phyloP scores from a whole-genome alignment of 83 land plant species.

The Diphasiastrum complanatum region DNA sequence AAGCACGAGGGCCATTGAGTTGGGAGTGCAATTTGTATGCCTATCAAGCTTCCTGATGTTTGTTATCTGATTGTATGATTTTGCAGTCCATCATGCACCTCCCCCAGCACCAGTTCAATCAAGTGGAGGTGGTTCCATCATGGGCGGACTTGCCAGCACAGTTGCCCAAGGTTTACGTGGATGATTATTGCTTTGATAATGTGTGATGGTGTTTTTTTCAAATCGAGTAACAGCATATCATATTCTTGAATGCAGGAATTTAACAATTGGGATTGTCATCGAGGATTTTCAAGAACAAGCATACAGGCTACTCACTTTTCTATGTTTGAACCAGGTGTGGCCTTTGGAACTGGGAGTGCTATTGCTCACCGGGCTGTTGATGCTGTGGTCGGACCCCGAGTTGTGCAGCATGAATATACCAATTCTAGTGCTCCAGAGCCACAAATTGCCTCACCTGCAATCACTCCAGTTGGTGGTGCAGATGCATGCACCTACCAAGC shows the following conservation, averaged over 20 bases:
- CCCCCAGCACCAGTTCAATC: neutral
- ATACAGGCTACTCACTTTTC: no score
- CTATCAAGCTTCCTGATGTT: no score
- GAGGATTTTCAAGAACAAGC: no score
- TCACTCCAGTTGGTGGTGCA: neutral
- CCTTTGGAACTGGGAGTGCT: slow-evolving; percentile 2
- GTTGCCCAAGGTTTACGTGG: neutral
- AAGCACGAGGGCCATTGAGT: no score
- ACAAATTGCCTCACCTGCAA: neutral
- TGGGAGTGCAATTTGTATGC: no score
- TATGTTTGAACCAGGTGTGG: neutral
- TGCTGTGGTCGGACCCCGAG: neutral
- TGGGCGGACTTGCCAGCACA: slow-evolving; percentile 3
- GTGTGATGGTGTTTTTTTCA: neutral
- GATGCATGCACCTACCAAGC: neutral
- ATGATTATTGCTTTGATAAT: neutral
- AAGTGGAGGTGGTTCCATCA: neutral
- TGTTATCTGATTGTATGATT: neutral
- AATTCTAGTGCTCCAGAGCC: neutral
- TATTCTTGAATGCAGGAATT: no score
- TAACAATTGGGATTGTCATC: no score
- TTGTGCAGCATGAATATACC: neutral
- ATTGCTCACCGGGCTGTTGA: slow-evolving; percentile 1
- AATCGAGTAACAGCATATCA: no score
- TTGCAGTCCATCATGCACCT: slow-evolving; percentile 1